phyloP scores from a whole-genome alignment of 495 filamentous ascomycete species.

The Chaetomidium leptoderma region DNA sequence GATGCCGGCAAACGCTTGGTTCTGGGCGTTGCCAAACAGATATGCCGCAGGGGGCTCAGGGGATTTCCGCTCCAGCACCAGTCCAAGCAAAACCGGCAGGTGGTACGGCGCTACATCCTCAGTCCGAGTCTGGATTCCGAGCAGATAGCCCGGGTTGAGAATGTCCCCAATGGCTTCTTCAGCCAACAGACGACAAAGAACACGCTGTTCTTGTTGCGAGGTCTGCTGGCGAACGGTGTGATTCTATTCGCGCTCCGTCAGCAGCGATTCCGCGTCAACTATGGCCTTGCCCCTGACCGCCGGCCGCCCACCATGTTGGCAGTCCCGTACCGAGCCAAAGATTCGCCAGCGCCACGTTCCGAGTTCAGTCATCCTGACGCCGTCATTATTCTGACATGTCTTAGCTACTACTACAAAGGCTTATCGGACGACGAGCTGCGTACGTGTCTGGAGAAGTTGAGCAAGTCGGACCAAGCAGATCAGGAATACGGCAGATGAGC shows the following conservation, averaged over 20 bases:
- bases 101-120: constrained; percentile 45
- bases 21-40: constrained; percentile 25
- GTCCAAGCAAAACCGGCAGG: constrained; percentile 28
- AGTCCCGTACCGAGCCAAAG: constrained; percentile 71
- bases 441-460: constrained; percentile 46
- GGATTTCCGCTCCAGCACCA: constrained; percentile 45
- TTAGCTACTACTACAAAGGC: constrained; percentile 67
- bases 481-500: constrained; percentile 54
- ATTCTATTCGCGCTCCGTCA: constrained; percentile 51
- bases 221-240: constrained; percentile 56
- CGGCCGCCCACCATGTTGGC: constrained; percentile 50
- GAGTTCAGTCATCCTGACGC: constrained; percentile 76
- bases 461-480: constrained; percentile 52
- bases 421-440: constrained; percentile 52
- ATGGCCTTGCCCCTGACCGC: constrained; percentile 52
- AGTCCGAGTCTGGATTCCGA: constrained; percentile 24
- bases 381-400: constrained; percentile 59
- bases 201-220: constrained; percentile 53
- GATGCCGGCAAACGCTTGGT: constrained; percentile 35
- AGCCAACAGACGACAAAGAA: constrained; percentile 30
- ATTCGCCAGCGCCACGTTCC: constrained; percentile 55
- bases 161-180: constrained; percentile 35
- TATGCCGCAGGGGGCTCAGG: constrained; percentile 39
- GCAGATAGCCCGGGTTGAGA: constrained; percentile 35
- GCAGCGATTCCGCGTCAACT: constrained; percentile 66